Evolutionary conservation across 176 grass and related monocot genomes (phyloP), one percentile per base, ranked within the genome.

Genomic region (Phoenix roebelenii): DNA sequence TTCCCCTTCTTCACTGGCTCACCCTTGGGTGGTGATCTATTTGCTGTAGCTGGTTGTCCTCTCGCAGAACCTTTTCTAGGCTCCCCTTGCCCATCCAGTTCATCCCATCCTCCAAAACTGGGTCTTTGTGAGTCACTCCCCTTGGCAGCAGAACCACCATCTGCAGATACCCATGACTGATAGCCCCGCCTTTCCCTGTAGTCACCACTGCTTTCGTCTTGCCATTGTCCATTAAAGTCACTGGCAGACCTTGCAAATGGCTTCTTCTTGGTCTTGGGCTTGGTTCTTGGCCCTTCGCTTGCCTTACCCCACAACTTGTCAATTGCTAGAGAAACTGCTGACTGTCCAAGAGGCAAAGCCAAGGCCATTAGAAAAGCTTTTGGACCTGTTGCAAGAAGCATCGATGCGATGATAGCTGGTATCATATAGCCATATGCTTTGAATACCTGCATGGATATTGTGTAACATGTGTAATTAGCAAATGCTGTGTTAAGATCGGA

Each of bases 361-460:
- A 95, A 79, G 50, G 85, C 90, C 90, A 95, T 71, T 24, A 95
- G 74, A 61, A 95, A 83, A 23, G 85, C 90, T 39, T 85, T 85
- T 22, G 73, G 79, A 50, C 85, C 85, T 25, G 82, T 83, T 14
- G 82, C 29, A 25, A 72, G 61, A 70, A 89, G 52, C 79, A 86
- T 83, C 19, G 85, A 95, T 20, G 22, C 69, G 59, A 95, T 62
- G 26, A 95, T 73, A 54, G 78, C 65, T 7, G 90, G 85, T 61
- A 89, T 72, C 63, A 89, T 51, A 59, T 73, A 81, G 26, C 85
- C 85, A 24, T 83, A 86, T 17, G 30, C 64, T 61, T 77, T 83
- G 16, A 73, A 78, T 16, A 86, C 80, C 85, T 95, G 48, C 35
- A 44, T 44, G 35, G 12, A 44, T 44, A 44, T 44, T 44, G 35